Evolutionary conservation across 495 filamentous ascomycete genomes (phyloP), one percentile per base, ranked within the genome.

Genomic region (Aspergillus bertholletiae): DNA sequence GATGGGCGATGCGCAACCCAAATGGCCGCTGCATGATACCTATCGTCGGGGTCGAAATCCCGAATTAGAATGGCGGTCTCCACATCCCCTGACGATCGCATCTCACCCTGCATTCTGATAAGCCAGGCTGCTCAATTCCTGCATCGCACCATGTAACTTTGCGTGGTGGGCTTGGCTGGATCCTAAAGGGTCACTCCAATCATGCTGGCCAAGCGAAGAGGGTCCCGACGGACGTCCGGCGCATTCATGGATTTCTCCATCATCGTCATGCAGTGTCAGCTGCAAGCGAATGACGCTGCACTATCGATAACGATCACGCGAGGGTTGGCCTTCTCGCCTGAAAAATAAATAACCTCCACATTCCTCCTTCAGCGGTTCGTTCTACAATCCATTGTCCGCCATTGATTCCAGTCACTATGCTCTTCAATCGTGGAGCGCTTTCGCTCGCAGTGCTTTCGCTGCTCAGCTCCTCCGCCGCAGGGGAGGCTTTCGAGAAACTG

Each of bases 401-500:
- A 18, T 40, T 40, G n/a, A 40, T 11, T n/a, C 15, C 13, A 40
- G 37, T n/a, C n/a, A n/a, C n/a, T n/a, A 13, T 7, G 39, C 54
- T 69, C 15, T 51, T 69, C 15, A 64, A 60, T 50, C 59, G 61
- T 32, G 64, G 67, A 47, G 64, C 61, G 11, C 53, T 71, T 68
- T 76, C 76, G 58, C 72, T 78, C 32, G 70, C 66, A 24, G 62
- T 70, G n/a, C 47, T 67, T 27, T 73, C 74, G 13, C 68, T 73
- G 46, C 63, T 78, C 15, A 66, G 71, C 39, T 74, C 69, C 4
- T 58, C 61, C 30, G 68, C 60, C 17, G 47, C 63, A 1, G 74
- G 61, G 8, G 68, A 71, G 44, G 67, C 74, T 0, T 74, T 76
- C 46, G 74, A 76, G 51, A 66, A 58, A 41, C 60, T 76, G 32